Evolutionary conservation across 2,329 filamentous ascomycete species (phyloP), one percentile per base, ranked within the genome.

Genomic region (Mycosphaerella arachidis): DNA sequence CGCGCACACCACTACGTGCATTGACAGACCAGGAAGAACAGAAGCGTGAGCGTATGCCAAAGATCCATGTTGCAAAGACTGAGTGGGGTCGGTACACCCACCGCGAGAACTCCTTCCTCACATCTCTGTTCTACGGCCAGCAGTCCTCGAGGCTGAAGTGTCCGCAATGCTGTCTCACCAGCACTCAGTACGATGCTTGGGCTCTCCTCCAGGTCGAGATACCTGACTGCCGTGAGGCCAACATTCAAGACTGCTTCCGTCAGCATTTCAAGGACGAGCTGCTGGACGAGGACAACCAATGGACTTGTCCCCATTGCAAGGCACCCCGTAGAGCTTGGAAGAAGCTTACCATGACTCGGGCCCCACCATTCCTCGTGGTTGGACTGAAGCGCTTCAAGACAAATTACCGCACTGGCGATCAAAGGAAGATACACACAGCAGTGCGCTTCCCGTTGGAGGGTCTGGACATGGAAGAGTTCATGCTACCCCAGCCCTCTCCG

Each of bases 351-450:
- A 84, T 95, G 59, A 92, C 88, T 8, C 86, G 91, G 7, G 85
- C 92, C 30, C 92, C 93, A 0, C 86, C 90, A 55, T 85, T 92
- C 58, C 80, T 97, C 7, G 89, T 92, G 58, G 78, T 96, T 18
- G 85, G 88, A 63, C 86, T 96, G 74, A 89, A 90, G 70, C 85
- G 87, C 4, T 89, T 88, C 73, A 82, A 81, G 13, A 82, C 83
- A 4, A 81, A 80, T 45, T 58, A 66, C 16, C 81, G 78, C 65
- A 81, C 75, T 16, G 81, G 82, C 61, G 81, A 78, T 57, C 82
- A 82, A 56, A 76, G 81, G 58, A 96, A 96, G 76, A 84, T 89
- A 56, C 84, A 85, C 65, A 88, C 84, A 0, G 84, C 84, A 1
- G 85, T 96, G 54, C 82, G 86, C 10, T 96, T 95, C 72, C 90